Base-by-base conservation (phyloP, 2,329 filamentous ascomycete species). In the Cladophialophora psammophila region DNA sequence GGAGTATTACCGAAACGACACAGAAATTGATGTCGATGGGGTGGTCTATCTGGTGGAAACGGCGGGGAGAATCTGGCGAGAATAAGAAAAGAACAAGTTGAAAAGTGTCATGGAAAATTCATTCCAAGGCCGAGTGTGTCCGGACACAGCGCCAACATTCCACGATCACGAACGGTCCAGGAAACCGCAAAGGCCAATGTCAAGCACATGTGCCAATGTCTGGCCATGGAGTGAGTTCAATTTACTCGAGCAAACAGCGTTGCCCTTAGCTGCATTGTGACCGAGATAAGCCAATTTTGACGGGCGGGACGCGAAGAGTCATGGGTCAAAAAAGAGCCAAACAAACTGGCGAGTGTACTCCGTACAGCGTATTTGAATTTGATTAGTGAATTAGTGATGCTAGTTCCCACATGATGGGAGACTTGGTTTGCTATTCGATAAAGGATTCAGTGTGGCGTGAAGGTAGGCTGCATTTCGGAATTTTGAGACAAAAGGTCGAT, bases 301-400 rank as follows among this genome's bases (percentile, higher is more conserved):
- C 9, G 81, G 87, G 0, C 74, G 82, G 8, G 90, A 91, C 72
- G 89, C 86, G 3, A 91, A 92, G 84, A 83, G 86, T 53, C 9
- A 91, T 95, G 88, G 91, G 88, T 80, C 76, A 92, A 71, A 90
- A 93, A 75, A 92, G 83, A 88, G 71, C 82, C 87, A 2, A 86
- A 87, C 67, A 92, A 96, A 82, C 83, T 96, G 73, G 94, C 26
- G 26, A 26, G 26, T 26, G 26, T 26, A 26, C 3, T 26, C 26
- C 26, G 26, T 26, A 26, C 26, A 26, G 2, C 90, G 18, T 96
- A 91, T 77, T 80, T 96, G 56, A 95, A 93, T 79, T 83, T 96
- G 64, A 90, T 91, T 18, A 92, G 89, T 13, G 92, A 96, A 90
- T 91, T 18, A 92, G 89, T 13, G 92, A 96, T 78, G 92, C 92